A percentile compares a stretch with the other conserved stretches of the same genome.
phyloP scores from a whole-genome alignment of 2,329 filamentous ascomycete genomes.

The Basipetospora chlamydospora region DNA sequence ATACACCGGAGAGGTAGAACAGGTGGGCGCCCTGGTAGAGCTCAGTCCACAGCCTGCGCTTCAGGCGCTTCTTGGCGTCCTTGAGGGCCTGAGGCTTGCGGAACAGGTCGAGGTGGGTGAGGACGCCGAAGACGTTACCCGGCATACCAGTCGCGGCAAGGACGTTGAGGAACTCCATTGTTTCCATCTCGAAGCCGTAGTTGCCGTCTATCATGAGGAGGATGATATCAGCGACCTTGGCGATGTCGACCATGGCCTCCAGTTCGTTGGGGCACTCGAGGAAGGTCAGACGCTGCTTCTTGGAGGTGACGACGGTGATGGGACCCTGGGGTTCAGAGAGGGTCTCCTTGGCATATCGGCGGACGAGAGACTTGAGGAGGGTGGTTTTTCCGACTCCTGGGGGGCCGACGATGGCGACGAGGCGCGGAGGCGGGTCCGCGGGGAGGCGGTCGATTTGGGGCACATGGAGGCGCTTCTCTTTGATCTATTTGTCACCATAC shows the following conservation, averaged over 20 bases:
- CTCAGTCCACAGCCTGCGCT: conserved; percentile 93
- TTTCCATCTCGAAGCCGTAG: conserved; percentile 99
- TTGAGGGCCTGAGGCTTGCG: conserved; percentile 83
- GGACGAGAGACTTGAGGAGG: conserved; percentile 83
- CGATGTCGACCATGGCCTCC: conserved; percentile 90
- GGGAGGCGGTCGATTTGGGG: conserved; percentile 90
- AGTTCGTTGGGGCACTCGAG: conserved; percentile 95
- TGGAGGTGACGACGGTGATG: conserved; percentile 91
- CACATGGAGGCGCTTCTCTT: conserved; percentile 92
- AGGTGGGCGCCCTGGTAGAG: conserved; percentile 93
- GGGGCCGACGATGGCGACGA: conserved; percentile 88
- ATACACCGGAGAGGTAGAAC: conserved; percentile 90
- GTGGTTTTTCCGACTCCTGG: conserved; percentile 94
- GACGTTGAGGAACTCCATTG: conserved; percentile 97
- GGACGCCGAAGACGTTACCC: conserved; percentile 91
- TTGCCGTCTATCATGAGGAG: conserved; percentile 98
- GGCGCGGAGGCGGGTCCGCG: conserved; percentile 83
- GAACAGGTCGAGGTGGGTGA: conserved; percentile 93
- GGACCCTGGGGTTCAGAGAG: conserved; percentile 81
- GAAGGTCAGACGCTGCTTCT: conserved; percentile 87
- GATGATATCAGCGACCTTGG: conserved; percentile 95
- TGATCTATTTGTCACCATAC: too few species aligned
- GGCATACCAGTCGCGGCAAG: conserved; percentile 94
- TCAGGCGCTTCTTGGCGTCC: conserved; percentile 89
- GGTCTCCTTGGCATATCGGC: conserved; percentile 90